Evolutionary conservation across 164 flowering plant species (phyloP).

Genomic region (Chimonanthus salicifolius): DNA sequence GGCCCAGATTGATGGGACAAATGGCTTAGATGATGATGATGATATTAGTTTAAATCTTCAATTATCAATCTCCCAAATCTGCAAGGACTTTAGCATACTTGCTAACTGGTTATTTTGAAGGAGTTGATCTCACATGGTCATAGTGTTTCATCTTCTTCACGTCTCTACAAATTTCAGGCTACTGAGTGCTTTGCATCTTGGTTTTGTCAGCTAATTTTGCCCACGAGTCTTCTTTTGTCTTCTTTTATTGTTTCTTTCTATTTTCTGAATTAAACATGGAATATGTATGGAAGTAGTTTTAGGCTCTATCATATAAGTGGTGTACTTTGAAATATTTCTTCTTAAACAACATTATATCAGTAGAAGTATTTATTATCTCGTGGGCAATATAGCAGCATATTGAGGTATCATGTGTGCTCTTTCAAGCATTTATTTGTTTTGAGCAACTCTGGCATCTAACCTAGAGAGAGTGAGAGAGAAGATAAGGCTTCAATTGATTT

Average conservation of each 20-base stretch:
- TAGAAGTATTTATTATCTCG: neutral
- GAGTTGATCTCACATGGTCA: neutral
- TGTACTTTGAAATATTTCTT: neutral
- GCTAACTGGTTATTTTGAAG: neutral
- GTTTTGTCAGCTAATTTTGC: neutral
- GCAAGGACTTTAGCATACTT: neutral
- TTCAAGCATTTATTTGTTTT: neutral
- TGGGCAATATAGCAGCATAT: neutral
- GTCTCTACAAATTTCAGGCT: neutral
- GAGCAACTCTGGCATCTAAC: neutral
- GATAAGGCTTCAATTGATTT: too few species aligned
- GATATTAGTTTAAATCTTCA: too few species aligned
- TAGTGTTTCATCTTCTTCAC: neutral
- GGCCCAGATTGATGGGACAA: too few species aligned
- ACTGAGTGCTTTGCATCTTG: neutral
- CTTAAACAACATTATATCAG: neutral
- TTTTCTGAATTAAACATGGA: neutral
- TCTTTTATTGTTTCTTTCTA: neutral
- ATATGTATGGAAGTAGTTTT: neutral
- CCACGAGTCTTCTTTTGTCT: neutral
- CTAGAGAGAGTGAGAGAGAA: too few species aligned
- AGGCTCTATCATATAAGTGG: neutral
- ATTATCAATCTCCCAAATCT: too few species aligned
- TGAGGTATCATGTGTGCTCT: neutral
- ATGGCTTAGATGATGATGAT: too few species aligned